These are phyloP conservation scores for Botryosphaeria dothidea DNA, from an alignment of 2,329 filamentous ascomycete genomes.

Conservation along the genomic window DNA sequence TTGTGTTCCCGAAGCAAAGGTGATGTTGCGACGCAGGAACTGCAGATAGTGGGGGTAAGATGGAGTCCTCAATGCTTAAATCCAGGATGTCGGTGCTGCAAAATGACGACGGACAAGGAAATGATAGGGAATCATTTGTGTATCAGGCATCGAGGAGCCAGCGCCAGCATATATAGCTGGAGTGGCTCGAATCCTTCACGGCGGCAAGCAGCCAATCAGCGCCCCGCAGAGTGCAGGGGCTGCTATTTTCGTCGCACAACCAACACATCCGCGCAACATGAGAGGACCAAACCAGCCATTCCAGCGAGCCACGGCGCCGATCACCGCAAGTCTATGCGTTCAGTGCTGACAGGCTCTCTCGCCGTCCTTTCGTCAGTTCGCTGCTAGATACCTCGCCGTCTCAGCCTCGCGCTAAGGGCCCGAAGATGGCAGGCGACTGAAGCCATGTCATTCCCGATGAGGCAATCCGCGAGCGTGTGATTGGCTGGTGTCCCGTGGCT, in stretches of 20 bases:
- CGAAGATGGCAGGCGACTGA: background rate
- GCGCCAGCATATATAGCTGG: background rate
- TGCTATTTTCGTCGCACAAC: background rate
- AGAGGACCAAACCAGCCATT: no score
- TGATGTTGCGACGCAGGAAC: background rate
- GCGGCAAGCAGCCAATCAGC: background rate
- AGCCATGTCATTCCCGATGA: background rate
- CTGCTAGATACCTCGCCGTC: background rate
- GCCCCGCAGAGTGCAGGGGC: background rate
- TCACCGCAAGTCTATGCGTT: background rate
- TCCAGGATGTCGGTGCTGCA: background rate
- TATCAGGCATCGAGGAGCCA: background rate
- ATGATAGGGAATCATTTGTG: background rate
- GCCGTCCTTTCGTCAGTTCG: background rate
- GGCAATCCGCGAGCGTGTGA: background rate
- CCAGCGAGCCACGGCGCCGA: background rate
- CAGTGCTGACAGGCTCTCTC: background rate
- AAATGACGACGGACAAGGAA: background rate
- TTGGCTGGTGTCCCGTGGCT: constrained; percentile 5
- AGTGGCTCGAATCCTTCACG: background rate
- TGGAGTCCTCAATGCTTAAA: background rate
- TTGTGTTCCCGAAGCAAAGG: no score
- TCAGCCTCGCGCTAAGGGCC: background rate
- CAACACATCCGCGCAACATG: background rate
- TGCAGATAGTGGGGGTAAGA: background rate